These are phyloP conservation scores for Fusarium buharicum DNA, from an alignment of 2,329 filamentous ascomycete species.

Conservation along the genomic window DNA sequence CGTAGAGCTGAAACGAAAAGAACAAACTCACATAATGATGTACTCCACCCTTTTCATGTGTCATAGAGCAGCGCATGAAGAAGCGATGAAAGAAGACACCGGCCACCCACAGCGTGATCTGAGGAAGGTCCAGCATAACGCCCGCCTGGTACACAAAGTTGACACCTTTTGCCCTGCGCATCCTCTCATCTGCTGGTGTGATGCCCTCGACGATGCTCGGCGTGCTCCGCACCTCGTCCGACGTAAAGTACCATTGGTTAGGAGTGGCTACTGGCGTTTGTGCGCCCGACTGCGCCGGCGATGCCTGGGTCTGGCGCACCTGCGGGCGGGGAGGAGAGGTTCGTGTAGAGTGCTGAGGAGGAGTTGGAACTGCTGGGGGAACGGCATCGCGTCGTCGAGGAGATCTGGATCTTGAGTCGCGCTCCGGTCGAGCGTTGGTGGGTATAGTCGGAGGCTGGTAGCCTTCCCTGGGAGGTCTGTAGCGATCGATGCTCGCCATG, in stretches of 20 bases:
- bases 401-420: slow-evolving; percentile 61
- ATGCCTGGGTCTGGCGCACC: slow-evolving; percentile 55
- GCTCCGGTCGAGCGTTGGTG: slow-evolving; percentile 54
- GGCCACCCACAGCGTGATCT: slow-evolving; percentile 91
- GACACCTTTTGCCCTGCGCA: slow-evolving; percentile 87
- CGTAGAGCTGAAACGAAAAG: neutral
- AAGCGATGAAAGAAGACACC: slow-evolving; percentile 96
- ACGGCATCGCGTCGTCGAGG: slow-evolving; percentile 61
- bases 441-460: slow-evolving; percentile 65
- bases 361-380: slow-evolving; percentile 70
- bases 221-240: slow-evolving; percentile 82
- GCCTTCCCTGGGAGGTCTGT: slow-evolving; percentile 65
- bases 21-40: slow-evolving; percentile 82
- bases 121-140: slow-evolving; percentile 89
- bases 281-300: slow-evolving; percentile 55
- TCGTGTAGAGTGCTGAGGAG: slow-evolving; percentile 65
- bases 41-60: slow-evolving; percentile 77
- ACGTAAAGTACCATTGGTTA: slow-evolving; percentile 89
- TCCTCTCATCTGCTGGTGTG: slow-evolving; percentile 77
- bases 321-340: slow-evolving; percentile 65
- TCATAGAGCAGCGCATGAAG: slow-evolving; percentile 89
- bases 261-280: slow-evolving; percentile 52
- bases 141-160: slow-evolving; percentile 97
- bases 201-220: slow-evolving; percentile 89
- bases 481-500: slow-evolving; percentile 71